Conservation (phyloP, 139 green algal species). For the Dunaliella sp. region DNA sequence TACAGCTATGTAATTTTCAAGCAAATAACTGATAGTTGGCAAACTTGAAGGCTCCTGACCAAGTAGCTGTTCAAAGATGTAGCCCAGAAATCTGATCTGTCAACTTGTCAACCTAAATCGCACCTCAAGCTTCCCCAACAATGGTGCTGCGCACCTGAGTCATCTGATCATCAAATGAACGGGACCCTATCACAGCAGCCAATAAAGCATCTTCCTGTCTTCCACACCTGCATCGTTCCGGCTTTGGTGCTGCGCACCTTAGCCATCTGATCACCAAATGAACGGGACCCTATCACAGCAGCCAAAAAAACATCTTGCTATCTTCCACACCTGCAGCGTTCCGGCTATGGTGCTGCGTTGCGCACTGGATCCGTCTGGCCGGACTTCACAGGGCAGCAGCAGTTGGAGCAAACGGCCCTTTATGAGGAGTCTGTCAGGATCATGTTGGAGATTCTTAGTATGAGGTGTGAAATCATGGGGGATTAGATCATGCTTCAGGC, state of each 20-base stretch:
- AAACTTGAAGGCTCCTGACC: no score
- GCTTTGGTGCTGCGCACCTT: neutral
- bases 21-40: no score
- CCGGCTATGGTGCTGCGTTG: conserved; percentile 52
- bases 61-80: no score
- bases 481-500: no score
- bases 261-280: neutral
- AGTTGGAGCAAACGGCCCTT: conserved; percentile 86
- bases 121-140: neutral
- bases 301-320: neutral
- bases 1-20: no score
- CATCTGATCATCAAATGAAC: neutral
- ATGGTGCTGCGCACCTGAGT: neutral
- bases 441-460: no score
- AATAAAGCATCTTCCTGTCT: neutral
- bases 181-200: neutral
- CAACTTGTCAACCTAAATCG: no score
- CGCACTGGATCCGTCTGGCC: conserved; percentile 38
- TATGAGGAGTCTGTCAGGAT: conserved; percentile 76
- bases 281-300: neutral
- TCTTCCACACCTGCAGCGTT: neutral
- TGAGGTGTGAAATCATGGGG: no score
- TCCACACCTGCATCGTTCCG: neutral
- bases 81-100: no score
- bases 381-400: conserved; percentile 72